A percentile compares a stretch with the other conserved stretches of the same genome.
Conservation (phyloP, 1,139 yeast genomes). For the Maudiozyma humilis region DNA sequence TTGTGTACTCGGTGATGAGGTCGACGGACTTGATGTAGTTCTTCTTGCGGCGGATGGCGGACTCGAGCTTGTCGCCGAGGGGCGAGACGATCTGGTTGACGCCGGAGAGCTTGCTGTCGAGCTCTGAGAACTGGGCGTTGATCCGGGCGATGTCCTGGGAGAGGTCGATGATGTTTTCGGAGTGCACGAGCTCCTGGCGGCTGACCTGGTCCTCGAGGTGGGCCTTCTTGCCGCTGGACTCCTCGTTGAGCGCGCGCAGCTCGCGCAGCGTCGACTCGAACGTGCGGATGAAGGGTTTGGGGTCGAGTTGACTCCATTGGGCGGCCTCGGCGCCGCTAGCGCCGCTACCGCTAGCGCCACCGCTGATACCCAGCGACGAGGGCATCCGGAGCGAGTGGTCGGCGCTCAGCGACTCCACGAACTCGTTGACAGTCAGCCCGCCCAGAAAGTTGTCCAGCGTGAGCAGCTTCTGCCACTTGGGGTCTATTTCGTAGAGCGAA, state of each 20-base stretch:
- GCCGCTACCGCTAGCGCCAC: constrained; percentile 2
- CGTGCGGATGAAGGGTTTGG: constrained; percentile 89
- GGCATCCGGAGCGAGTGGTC: constrained; percentile 45
- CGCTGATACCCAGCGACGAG: background rate
- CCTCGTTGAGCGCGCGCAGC: constrained; percentile 49
- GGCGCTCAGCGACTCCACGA: constrained; percentile 73
- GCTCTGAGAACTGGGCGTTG: constrained; percentile 40
- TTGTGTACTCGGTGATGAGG: constrained; percentile 68
- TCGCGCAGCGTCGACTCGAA: constrained; percentile 81
- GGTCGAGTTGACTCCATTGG: constrained; percentile 46
- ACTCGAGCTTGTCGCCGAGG: constrained; percentile 63
- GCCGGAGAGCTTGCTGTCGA: constrained; percentile 53
- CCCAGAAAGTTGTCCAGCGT: constrained; percentile 64
- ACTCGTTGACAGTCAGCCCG: constrained; percentile 67
- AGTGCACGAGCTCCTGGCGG: constrained; percentile 58
- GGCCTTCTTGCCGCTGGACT: constrained; percentile 43
- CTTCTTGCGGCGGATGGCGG: constrained; percentile 69
- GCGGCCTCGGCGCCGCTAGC: constrained; percentile 2
- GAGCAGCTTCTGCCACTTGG: constrained; percentile 58
- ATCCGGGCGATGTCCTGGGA: constrained; percentile 39
- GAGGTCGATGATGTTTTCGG: constrained; percentile 54
- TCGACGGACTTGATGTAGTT: constrained; percentile 67
- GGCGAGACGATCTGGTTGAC: constrained; percentile 63
- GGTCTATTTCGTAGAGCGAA: constrained; percentile 55
- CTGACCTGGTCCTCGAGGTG: constrained; percentile 50